Percentiles rank a stretch among this genome's conserved stretches.
Evolutionary conservation across 2,329 filamentous ascomycete species (phyloP).

Genomic region (Arthrobotrys conoides): DNA sequence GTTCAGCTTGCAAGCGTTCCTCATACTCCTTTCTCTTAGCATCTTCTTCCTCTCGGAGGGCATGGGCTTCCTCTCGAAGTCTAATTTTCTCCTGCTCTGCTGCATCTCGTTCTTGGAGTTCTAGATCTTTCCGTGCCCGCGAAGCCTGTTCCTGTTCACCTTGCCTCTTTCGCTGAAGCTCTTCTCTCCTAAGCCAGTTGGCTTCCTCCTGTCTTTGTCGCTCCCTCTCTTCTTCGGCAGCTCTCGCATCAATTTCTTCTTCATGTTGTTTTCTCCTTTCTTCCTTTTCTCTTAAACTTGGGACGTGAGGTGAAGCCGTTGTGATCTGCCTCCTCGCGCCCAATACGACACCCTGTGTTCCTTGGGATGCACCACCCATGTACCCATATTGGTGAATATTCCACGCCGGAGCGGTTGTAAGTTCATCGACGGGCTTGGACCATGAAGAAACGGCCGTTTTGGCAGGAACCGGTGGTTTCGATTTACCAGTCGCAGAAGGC

Average conservation of each 20-base stretch:
- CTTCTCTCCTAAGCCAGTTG: constrained; percentile 65
- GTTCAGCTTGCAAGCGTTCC: constrained; percentile 39
- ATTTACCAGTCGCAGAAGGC: constrained; percentile 59
- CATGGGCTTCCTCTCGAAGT: constrained; percentile 70
- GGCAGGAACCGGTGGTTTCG: constrained; percentile 63
- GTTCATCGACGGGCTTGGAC: constrained; percentile 88
- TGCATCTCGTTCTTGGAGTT: constrained; percentile 69
- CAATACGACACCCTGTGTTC: constrained; percentile 93
- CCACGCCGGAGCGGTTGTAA: constrained; percentile 88
- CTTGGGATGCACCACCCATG: constrained; percentile 96
- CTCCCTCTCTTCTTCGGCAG: constrained; percentile 70
- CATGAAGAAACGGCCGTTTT: constrained; percentile 80
- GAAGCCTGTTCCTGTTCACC: constrained; percentile 69
- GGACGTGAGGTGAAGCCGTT: constrained; percentile 81
- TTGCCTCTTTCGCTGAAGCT: constrained; percentile 70
- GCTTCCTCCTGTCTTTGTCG: constrained; percentile 69
- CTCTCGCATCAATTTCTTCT: constrained; percentile 74
- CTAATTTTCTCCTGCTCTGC: constrained; percentile 72
- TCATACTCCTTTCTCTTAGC: constrained; percentile 47
- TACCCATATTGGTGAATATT: constrained; percentile 99
- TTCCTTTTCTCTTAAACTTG: constrained; percentile 87
- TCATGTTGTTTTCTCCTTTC: constrained; percentile 74
- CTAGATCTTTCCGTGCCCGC: constrained; percentile 67
- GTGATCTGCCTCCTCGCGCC: constrained; percentile 94
- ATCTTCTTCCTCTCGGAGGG: constrained; percentile 62